These are phyloP conservation scores for Aspergillus funiculosus DNA, from an alignment of 495 filamentous ascomycete genomes.

Conservation along the genomic window DNA sequence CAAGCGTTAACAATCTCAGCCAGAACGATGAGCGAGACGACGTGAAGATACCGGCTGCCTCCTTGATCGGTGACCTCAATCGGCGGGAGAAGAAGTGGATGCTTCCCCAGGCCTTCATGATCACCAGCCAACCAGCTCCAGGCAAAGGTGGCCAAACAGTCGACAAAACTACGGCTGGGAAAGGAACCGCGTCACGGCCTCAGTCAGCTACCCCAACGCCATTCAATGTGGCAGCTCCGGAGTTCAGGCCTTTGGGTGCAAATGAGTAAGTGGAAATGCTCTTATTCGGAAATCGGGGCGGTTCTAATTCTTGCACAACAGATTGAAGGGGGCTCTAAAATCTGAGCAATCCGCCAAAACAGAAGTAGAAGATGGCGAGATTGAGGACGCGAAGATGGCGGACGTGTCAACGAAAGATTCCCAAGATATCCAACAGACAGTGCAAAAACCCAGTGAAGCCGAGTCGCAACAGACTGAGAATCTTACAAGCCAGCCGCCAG, in stretches of 20 bases:
- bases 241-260: conserved; percentile 39
- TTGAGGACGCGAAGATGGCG: conserved; percentile 58
- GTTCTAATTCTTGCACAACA: conserved; percentile 21
- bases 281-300: too few relatives aligned
- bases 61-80: conserved; percentile 75
- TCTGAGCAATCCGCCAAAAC: conserved; percentile 25
- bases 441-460: conserved; percentile 12
- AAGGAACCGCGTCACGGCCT: conserved; percentile 34
- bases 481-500: conserved; percentile 7
- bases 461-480: conserved; percentile 12
- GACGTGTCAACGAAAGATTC: conserved; percentile 24
- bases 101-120: conserved; percentile 70
- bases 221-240: conserved; percentile 44
- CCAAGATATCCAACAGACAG: conserved; percentile 9
- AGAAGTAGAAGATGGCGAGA: conserved; percentile 76
- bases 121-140: conserved; percentile 17
- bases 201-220: conserved; percentile 31
- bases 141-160: conserved; percentile 9
- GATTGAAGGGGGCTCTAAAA: conserved; percentile 28
- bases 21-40: conserved; percentile 75
- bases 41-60: conserved; percentile 82
- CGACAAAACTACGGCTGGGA: conserved; percentile 26
- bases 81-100: conserved; percentile 76
- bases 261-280: conserved; percentile 39
- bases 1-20: conserved; percentile 57